Evolutionary conservation across 2,329 filamentous ascomycete species (phyloP), one percentile per base, ranked within the genome.

Genomic region (Trichoderma atrobrunneum): DNA sequence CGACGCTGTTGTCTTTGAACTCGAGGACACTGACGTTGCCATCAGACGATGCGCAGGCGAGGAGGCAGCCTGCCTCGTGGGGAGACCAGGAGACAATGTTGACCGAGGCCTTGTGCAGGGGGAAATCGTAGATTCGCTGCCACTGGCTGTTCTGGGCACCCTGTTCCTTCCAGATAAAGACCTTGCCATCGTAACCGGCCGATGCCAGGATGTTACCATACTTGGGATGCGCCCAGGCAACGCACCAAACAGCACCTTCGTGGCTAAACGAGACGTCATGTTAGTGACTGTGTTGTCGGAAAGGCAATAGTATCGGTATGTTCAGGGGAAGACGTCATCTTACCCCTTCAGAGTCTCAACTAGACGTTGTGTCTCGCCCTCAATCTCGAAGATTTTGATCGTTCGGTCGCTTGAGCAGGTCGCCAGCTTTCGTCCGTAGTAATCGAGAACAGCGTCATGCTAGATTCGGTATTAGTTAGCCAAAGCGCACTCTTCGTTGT

Each of bases 341-440:
- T 48, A 97, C 94, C 95, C 95, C 85, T 97, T 97, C 76, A 99
- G 86, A 30, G 96, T 99, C 85, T 98, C 95, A 39, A 93, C 89
- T 77, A 98, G 85, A 75, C 93, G 90, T 84, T 99, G 95, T 76
- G 92, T 89, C 78, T 98, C 95, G 79, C 94, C 94, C 79, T 98
- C 95, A 71, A 99, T 92, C 84, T 99, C 96, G 81, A 98, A 99
- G 80, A 99, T 98, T 86, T 98, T 98, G 86, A 99, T 97, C 62
- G 95, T 98, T 81, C 96, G 95, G 85, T 99, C 96, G 76, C 95
- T 98, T 43, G 95, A 98, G 84, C 96, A 98, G 76, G 96, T 99
- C 74, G 96, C 96, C 78, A 99, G 90, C 80, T 95, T 92, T 77
- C 96, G 91, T 80, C 96, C 96, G 83, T 98, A 99, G 87, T 98